Evolutionary conservation across 805 yeast species (phyloP).

Genomic region (Candida boleticola): DNA sequence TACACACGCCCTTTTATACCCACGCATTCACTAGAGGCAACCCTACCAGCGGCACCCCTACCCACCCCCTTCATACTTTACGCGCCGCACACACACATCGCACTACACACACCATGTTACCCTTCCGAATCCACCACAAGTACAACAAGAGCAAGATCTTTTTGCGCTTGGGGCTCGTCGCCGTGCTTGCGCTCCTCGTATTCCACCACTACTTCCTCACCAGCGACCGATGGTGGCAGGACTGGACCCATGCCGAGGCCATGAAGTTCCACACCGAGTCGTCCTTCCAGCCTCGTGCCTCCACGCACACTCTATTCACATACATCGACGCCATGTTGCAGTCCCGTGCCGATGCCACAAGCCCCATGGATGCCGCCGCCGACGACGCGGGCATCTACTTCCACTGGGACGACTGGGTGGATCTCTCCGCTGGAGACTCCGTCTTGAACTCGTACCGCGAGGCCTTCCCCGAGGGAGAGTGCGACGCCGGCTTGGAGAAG

Average conservation of each 20-base stretch:
- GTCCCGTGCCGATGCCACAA: too few species aligned
- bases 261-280: constrained; percentile 21
- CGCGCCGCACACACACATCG: neutral
- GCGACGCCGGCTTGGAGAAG: constrained; percentile 17
- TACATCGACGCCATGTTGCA: too few species aligned
- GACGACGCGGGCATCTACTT: constrained; percentile 28
- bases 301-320: constrained; percentile 11
- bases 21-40: too few species aligned
- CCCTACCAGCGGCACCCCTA: too few species aligned
- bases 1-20: too few species aligned
- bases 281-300: constrained; percentile 24
- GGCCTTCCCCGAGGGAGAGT: constrained; percentile 19
- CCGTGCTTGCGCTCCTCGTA: constrained; percentile 9
- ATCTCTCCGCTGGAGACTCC: constrained; percentile 22
- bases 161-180: constrained; percentile 7
- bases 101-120: neutral
- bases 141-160: neutral
- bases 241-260: constrained; percentile 19
- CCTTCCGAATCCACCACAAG: neutral
- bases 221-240: constrained; percentile 19
- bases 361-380: constrained; percentile 6
- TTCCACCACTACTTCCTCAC: constrained; percentile 10
- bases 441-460: constrained; percentile 17
- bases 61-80: too few species aligned
- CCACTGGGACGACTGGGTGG: constrained; percentile 44